A percentile compares a stretch with the other conserved stretches of the same genome.
Evolutionary conservation across 2,329 filamentous ascomycete genomes (phyloP).

Genomic region (Ascocoryne sarcoides): DNA sequence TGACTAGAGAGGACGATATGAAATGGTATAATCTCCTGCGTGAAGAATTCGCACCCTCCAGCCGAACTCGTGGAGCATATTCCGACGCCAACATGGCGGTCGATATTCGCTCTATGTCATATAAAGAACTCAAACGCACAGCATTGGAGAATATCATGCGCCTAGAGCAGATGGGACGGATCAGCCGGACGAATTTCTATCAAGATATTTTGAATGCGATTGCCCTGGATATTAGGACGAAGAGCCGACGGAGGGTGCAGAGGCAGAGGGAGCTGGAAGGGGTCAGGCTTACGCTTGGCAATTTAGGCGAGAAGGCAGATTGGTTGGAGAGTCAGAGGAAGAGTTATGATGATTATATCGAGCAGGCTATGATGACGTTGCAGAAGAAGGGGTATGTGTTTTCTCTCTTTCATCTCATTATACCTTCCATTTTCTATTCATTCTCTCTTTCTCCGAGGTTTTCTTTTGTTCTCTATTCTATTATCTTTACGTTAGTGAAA

Average conservation of each 20-base stretch:
- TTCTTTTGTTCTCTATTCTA: no score
- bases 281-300: conserved; percentile 64
- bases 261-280: conserved; percentile 84
- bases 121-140: conserved; percentile 85
- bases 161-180: conserved; percentile 78
- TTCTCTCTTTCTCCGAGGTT: no score
- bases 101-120: conserved; percentile 83
- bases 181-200: conserved; percentile 81
- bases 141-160: conserved; percentile 90
- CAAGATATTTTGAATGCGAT: conserved; percentile 98
- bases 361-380: conserved; percentile 93
- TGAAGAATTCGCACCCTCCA: conserved; percentile 68
- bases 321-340: conserved; percentile 94
- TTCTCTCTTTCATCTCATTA: background rate
- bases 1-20: conserved; percentile 76
- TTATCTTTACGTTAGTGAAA: no score
- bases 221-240: conserved; percentile 91
- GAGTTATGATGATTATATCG: conserved; percentile 98
- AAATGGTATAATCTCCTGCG: conserved; percentile 75
- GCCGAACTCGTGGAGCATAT: conserved; percentile 72
- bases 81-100: conserved; percentile 75
- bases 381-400: conserved; percentile 78
- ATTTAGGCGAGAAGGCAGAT: conserved; percentile 75
- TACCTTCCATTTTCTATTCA: conserved; percentile 3
- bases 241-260: conserved; percentile 87